Base-by-base conservation (phyloP, 1,284 basidiomycete genomes). In the Cutaneotrichosporon cutaneum region DNA sequence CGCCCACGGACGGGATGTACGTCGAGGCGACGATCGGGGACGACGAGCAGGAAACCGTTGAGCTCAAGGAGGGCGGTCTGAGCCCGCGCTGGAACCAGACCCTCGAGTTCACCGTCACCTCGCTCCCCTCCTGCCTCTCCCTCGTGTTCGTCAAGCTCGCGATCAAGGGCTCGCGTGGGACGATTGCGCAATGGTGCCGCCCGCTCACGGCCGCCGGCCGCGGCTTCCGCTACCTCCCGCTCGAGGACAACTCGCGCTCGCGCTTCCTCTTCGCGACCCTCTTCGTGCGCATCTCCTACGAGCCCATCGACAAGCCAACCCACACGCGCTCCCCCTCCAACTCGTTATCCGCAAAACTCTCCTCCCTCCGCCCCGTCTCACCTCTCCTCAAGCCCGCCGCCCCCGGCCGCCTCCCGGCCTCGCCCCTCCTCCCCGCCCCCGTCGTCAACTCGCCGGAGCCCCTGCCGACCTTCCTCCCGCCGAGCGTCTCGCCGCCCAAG, bases 221-320 rank as follows among this genome's bases (percentile, higher is more conserved):
- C 68, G 92, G 93, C 3, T 95, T 89, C 75, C 87, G 91, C 13
- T 90, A 95, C 80, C 79, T 95, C 18, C 91, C 92, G 0, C 80
- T 95, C 53, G 88, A 91, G 72, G 92, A 95, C 75, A 81, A 84
- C 0, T 86, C 90, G 70, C 85, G 92, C 54, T 89, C 88, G 45
- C 89, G 91, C 68, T 90, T 89, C 72, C 81, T 95, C 51, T 95
- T 93, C 77, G 90, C 92, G 39, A 94, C 91, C 24, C 82, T 96
- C 7, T 94, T 94, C 71, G 88, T 94, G 16, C 48, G 58, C 39
- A 56, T 66, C 47, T 24, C 30, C 7, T 54, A 36, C 35, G 52
- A 54, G 35, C 52, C 21, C 13, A 24, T 39, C 14, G 63, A 61
- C 45, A 72, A 70, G 10, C 14, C 85, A 84, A 3, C 85, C 85